These are phyloP conservation scores for Arthrinium phaeospermum DNA, from an alignment of 2,329 filamentous ascomycete genomes.

Conservation along the genomic window DNA sequence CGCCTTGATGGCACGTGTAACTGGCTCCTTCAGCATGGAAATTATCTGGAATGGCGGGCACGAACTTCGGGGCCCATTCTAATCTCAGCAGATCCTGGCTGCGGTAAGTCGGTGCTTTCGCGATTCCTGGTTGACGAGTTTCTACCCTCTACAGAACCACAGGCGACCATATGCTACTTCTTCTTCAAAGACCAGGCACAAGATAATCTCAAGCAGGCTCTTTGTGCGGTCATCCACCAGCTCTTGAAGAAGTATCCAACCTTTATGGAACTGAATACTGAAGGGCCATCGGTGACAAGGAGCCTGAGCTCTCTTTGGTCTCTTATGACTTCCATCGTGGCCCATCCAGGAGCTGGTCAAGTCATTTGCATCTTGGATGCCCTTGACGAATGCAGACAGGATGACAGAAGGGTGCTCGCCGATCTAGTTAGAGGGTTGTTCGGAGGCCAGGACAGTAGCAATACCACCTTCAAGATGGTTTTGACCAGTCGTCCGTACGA, in stretches of 20 bases:
- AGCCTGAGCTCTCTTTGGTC: background rate
- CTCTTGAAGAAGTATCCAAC: background rate
- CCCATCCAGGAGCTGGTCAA: background rate
- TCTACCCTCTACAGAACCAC: constrained; percentile 22
- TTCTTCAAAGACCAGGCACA: background rate
- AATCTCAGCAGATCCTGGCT: constrained; percentile 47
- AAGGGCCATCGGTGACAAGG: background rate
- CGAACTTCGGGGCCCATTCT: constrained; percentile 29
- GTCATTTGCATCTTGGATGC: background rate
- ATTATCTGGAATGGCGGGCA: background rate
- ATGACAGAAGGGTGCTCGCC: background rate
- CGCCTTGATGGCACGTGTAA: background rate
- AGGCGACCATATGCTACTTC: background rate
- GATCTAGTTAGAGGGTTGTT: background rate
- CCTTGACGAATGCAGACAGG: background rate
- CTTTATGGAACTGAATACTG: background rate
- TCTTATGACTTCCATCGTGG: background rate
- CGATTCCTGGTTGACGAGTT: constrained; percentile 39
- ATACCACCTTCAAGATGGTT: background rate
- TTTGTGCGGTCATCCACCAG: background rate
- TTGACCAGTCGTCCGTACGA: background rate
- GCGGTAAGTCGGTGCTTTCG: constrained; percentile 46
- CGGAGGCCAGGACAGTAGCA: rapidly evolving
- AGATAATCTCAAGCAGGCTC: background rate
- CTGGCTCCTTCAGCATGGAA: background rate